Evolutionary conservation across 2,329 filamentous ascomycete species (phyloP), one percentile per base, ranked within the genome.

Genomic region (Alternaria longipes): DNA sequence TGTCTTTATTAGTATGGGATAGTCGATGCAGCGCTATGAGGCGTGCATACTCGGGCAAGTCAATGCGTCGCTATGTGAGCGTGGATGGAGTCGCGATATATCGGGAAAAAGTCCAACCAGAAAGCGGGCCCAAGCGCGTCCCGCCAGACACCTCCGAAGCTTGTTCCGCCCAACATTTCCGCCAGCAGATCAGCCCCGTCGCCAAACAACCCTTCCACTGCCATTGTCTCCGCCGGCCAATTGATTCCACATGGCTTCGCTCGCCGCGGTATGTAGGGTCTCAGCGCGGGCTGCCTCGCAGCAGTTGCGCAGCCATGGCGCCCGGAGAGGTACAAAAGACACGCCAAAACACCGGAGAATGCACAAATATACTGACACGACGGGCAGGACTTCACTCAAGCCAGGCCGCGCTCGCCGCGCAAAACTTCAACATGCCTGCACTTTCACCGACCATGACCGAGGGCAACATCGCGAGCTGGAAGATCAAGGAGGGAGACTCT

Each of bases 381-480:
- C 58, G 56, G 56, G 28, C 50, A 93, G 91, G 86, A 71, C 88
- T 91, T 78, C 84, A 86, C 68, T 87, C 89, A 42, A 87, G 87
- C 56, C 81, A 88, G 59, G 81, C 85, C 69, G 84, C 83, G 71
- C 84, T 90, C 70, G 92, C 90, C 51, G 93, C 92, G 24, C 90
- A 93, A 67, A 95, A 94, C 81, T 93, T 96, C 81, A 91, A 89
- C 56, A 97, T 97, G 93, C 93, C 93, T 26, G 93, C 93, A 41
- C 86, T 97, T 65, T 96, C 92, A 64, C 93, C 93, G 57, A 97
- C 93, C 59, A 97, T 97, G 93, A 97, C 92, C 64, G 93, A 97
- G 81, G 93, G 93, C 63, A 95, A 93, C 80, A 96, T 97, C 74
- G 87, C 91, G 49, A 87, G 81, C 63, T 97, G 93, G 93, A 91